phyloP scores from a whole-genome alignment of 2,329 filamentous ascomycete genomes.

The Pseudomassariella vexata region DNA sequence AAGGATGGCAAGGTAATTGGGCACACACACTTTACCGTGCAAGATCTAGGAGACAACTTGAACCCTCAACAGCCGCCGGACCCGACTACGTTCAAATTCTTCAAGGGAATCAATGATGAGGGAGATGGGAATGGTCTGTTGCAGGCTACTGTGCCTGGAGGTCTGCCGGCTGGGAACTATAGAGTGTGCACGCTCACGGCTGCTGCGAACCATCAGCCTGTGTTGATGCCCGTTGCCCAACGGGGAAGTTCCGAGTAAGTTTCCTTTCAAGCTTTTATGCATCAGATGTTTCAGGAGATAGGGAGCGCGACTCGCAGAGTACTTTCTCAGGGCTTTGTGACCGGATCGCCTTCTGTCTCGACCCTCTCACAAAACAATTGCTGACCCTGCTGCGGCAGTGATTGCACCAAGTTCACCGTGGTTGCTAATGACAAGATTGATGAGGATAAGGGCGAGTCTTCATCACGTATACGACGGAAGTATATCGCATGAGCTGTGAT shows the following conservation, averaged over 20 bases:
- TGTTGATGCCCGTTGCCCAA: slow-evolving; percentile 61
- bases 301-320: too few species aligned
- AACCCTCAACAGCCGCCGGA: slow-evolving; percentile 47
- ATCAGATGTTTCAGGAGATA: too few species aligned
- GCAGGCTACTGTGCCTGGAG: slow-evolving; percentile 45
- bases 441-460: too few species aligned
- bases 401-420: slow-evolving; percentile 38
- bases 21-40: slow-evolving; percentile 54
- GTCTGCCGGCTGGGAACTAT: slow-evolving; percentile 57
- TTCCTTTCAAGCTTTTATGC: too few species aligned
- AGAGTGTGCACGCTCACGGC: slow-evolving; percentile 58
- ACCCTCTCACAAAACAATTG: too few species aligned
- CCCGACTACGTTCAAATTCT: slow-evolving; percentile 50
- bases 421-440: too few species aligned
- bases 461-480: too few species aligned
- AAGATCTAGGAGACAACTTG: slow-evolving; percentile 44
- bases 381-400: too few species aligned
- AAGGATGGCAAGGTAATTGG: slow-evolving; percentile 47
- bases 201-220: slow-evolving; percentile 60
- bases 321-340: too few species aligned
- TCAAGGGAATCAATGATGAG: slow-evolving; percentile 61
- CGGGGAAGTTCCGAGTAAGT: slow-evolving; percentile 61
- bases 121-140: slow-evolving; percentile 51
- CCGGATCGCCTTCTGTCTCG: too few species aligned
- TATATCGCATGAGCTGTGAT: too few species aligned